A percentile compares a stretch with the other conserved stretches of the same genome.
phyloP scores from a whole-genome alignment of 176 grass and related monocot genomes.

The Luzula sylvatica region DNA sequence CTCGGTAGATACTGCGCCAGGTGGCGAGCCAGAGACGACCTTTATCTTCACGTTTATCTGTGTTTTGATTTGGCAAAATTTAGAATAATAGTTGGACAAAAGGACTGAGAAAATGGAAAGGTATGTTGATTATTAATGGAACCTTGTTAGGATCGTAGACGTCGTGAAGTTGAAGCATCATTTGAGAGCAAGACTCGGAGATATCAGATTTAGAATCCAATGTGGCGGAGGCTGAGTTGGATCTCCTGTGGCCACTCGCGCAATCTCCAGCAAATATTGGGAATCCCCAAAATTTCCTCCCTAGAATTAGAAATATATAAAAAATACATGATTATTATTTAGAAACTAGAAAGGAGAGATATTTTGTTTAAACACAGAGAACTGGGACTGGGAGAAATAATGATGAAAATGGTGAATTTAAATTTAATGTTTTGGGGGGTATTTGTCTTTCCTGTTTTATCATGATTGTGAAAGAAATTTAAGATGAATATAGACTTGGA shows the following conservation, averaged over 20 bases:
- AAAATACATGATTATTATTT: conserved; percentile 12
- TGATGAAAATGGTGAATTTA: too few relatives aligned
- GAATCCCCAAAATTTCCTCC: conserved; percentile 91
- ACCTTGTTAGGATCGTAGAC: conserved; percentile 85
- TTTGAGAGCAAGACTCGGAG: conserved; percentile 61
- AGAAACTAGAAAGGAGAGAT: neutral
- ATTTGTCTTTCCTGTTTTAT: too few relatives aligned
- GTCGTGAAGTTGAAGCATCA: conserved; percentile 62
- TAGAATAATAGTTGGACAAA: neutral
- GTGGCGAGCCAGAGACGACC: conserved; percentile 75
- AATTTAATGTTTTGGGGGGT: too few relatives aligned
- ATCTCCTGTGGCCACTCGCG: conserved; percentile 75
- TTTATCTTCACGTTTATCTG: conserved; percentile 84
- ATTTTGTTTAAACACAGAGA: neutral
- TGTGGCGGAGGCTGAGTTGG: conserved; percentile 27
- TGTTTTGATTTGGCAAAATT: conserved; percentile 12
- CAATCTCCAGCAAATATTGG: conserved; percentile 86
- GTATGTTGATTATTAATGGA: conserved; percentile 6
- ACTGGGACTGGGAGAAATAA: neutral
- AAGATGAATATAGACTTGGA: neutral
- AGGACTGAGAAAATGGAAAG: conserved; percentile 2
- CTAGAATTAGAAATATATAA: conserved; percentile 24
- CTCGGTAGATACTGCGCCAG: conserved; percentile 73
- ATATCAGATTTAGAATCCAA: conserved; percentile 80
- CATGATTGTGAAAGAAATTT: too few relatives aligned